Evolutionary conservation across 2,329 filamentous ascomycete genomes (phyloP).

Genomic region (Venturia pyrina): DNA sequence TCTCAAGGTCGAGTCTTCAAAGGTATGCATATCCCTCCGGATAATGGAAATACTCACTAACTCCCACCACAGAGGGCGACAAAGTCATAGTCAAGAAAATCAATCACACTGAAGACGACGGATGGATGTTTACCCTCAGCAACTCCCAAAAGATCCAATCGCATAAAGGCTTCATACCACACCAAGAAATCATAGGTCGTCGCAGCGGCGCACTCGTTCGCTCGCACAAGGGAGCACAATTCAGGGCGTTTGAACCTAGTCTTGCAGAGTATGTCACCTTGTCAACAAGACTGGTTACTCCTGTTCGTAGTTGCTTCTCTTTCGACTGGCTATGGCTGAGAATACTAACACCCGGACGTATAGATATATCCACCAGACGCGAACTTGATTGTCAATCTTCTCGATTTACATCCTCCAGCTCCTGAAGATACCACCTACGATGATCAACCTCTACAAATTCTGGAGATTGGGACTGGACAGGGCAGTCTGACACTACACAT

Average conservation of each 20-base stretch:
- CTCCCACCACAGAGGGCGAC: background rate
- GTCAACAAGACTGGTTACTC: slow-evolving; percentile 62
- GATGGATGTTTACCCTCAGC: background rate
- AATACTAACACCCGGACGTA: slow-evolving; percentile 23
- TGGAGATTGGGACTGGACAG: slow-evolving; percentile 80
- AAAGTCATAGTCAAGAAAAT: background rate
- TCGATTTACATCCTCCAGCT: slow-evolving; percentile 58
- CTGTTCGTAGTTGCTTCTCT: slow-evolving; percentile 39
- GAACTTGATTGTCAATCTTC: slow-evolving; percentile 61
- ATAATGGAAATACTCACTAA: slow-evolving; percentile 13
- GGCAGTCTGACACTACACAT: slow-evolving; percentile 68
- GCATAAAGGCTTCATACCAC: slow-evolving; percentile 39
- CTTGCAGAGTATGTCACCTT: slow-evolving; percentile 64
- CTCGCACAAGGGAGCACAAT: slow-evolving; percentile 42
- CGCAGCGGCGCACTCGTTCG: slow-evolving; percentile 47
- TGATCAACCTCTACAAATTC: slow-evolving; percentile 52
- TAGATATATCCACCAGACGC: slow-evolving; percentile 69
- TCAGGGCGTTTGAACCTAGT: slow-evolving; percentile 53
- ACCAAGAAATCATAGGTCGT: slow-evolving; percentile 54
- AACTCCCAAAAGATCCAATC: slow-evolving; percentile 18
- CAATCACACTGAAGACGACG: background rate
- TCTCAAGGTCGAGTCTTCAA: background rate
- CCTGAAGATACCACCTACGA: slow-evolving; percentile 21
- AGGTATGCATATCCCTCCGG: slow-evolving; percentile 20
- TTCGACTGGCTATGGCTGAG: background rate